Evolutionary conservation across 225 moss, liverwort and hornwort species (phyloP).

Genomic region (Polytrichum commune): DNA sequence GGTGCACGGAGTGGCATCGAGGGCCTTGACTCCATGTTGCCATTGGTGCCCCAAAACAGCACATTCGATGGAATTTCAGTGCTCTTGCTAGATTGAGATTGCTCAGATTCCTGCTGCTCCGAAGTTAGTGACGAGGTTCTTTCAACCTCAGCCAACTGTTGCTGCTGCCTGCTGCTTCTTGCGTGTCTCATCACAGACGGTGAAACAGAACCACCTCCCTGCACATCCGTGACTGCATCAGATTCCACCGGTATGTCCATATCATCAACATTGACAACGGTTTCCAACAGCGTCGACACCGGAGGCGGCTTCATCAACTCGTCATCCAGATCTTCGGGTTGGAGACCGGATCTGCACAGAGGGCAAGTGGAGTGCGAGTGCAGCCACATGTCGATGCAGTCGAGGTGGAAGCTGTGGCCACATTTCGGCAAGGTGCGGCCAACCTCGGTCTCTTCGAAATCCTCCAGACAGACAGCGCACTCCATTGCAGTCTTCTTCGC

Average conservation of each 20-base stretch:
- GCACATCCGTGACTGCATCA: too few relatives aligned
- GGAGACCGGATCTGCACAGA: constrained; percentile 37
- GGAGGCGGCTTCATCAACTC: too few relatives aligned
- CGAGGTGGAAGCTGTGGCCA: constrained; percentile 50
- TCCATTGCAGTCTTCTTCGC: constrained; percentile 20
- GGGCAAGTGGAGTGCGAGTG: constrained; percentile 59
- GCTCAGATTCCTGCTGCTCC: constrained; percentile 8
- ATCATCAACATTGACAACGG: too few relatives aligned
- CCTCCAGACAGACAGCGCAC: constrained; percentile 58
- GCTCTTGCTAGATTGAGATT: constrained; percentile 19
- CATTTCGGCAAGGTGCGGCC: constrained; percentile 60
- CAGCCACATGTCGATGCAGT: constrained; percentile 76
- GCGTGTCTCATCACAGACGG: too few relatives aligned
- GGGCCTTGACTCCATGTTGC: not conserved
- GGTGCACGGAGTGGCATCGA: constrained; percentile 8
- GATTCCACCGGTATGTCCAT: too few relatives aligned
- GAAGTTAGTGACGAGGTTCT: not conserved
- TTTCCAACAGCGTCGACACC: too few relatives aligned
- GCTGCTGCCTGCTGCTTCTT: not conserved
- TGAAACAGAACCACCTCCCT: too few relatives aligned
- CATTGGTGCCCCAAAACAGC: constrained; percentile 49
- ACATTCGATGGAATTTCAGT: constrained; percentile 44
- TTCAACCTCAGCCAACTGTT: not conserved
- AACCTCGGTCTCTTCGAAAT: constrained; percentile 41
- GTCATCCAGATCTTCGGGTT: constrained; percentile 15